Base-by-base conservation (phyloP, 768 basidiomycete genomes). In the Suillus occidentalis region DNA sequence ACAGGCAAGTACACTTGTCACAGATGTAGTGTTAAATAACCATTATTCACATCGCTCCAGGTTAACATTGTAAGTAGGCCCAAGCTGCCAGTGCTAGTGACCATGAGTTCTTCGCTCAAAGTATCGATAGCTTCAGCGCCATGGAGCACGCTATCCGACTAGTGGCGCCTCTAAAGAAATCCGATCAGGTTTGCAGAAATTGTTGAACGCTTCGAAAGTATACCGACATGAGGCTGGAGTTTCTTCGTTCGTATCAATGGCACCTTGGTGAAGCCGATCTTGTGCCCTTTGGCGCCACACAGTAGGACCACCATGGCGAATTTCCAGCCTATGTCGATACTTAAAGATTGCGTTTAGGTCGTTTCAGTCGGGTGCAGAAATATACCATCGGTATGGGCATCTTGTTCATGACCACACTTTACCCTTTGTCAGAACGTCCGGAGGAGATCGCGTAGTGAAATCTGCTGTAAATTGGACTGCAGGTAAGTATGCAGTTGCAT, bases 131-230 rank as follows among this genome's bases (percentile, higher is more conserved):
- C 78, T 95, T 10, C 89, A 94, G 76, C 82, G 93, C 13, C 93
- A 95, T 70, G 92, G 92, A 3, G 86, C 91, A 1, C 85, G 93
- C 39, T 94, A 82, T 69, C 93, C 93, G 0, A 94, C 92, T 0
- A 68, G 72, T 0, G 79, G 81, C 2, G 81, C 84, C 13, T 72
- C 81, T 1, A 68, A 70, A 12, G 63, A 66, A 36, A 90, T 90
- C 10, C 66, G 74, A 20, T 65, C 71, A 5, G 82, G 88, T 0
- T 69, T 95, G 10, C 65, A 71, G 7, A 90, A 89, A 66, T 78
- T 94, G 0, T 72, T 85, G 64, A 70, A 79, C 0, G 88, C 81
- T 10, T 70, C 75, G 0, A 69, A 69, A 75, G 2, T 87, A 82
- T 71, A 74, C 72, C 0, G 84, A 87, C 59, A 72, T 79, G 3